Percentiles rank a stretch among this genome's conserved stretches.
Conservation (phyloP, 345 rosid genomes). For the Salix purpurea region DNA sequence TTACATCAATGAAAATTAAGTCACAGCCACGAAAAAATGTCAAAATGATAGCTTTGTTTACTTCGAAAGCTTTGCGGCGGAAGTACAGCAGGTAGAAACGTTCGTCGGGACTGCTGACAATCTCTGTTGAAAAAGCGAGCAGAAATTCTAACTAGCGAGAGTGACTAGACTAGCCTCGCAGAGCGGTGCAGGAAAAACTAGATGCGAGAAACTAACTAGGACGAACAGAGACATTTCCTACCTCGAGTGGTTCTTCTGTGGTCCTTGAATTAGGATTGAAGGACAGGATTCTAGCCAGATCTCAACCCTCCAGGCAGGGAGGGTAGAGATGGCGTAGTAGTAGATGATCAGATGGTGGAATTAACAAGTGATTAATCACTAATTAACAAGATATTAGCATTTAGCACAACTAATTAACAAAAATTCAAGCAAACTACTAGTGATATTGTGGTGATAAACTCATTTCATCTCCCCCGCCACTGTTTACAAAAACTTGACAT, state of each 20-base stretch:
- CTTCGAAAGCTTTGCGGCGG: no score
- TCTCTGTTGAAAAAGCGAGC: background rate
- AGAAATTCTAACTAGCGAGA: background rate
- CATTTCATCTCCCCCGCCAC: background rate
- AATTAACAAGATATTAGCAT: no score
- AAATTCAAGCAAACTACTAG: background rate
- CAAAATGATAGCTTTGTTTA: background rate
- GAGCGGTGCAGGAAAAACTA: no score
- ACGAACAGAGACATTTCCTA: no score
- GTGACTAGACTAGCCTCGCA: background rate
- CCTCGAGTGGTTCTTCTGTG: background rate
- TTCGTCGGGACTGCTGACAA: background rate
- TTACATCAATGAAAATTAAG: background rate
- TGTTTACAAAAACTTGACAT: slow-evolving; percentile 7
- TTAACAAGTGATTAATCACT: no score
- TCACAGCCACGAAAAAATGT: background rate
- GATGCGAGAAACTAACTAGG: background rate
- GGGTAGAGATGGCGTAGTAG: no score
- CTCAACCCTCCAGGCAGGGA: no score
- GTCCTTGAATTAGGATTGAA: background rate
- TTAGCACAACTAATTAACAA: background rate
- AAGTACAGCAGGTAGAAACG: background rate
- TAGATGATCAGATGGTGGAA: no score
- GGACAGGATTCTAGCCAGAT: background rate
- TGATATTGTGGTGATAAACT: background rate